Percentiles rank a stretch among this genome's conserved stretches.
phyloP scores from a whole-genome alignment of 257 asterid genomes.

The Solanum etuberosum region DNA sequence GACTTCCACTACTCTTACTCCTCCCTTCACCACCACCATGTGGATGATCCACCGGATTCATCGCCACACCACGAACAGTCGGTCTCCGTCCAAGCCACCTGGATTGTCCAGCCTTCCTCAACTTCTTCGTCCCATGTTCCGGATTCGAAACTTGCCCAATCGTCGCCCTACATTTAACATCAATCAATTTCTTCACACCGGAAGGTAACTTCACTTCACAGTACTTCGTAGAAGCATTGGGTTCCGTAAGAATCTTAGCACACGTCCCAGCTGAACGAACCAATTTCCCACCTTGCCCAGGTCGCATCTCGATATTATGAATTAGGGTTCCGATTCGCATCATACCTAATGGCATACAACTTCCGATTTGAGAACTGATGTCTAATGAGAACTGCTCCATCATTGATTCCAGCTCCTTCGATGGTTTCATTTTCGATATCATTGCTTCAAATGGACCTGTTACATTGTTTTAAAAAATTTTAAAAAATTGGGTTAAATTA shows the following conservation, averaged over 20 bases:
- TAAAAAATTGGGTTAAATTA: background rate
- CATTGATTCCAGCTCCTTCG: conserved; percentile 7
- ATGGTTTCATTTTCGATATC: background rate
- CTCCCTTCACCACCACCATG: conserved; percentile 94
- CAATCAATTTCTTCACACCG: conserved; percentile 51
- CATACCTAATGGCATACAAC: conserved; percentile 47
- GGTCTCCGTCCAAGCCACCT: conserved; percentile 83
- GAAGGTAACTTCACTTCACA: conserved; percentile 73
- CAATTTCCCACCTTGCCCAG: conserved; percentile 73
- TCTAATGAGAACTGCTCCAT: conserved; percentile 39
- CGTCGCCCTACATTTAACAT: conserved; percentile 58
- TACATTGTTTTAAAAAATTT: background rate
- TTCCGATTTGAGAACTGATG: conserved; percentile 46
- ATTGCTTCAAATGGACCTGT: background rate
- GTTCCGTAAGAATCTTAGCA: conserved; percentile 71
- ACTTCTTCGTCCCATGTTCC: conserved; percentile 50
- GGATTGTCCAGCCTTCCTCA: conserved; percentile 72
- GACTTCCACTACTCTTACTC: conserved; percentile 84
- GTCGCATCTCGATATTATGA: conserved; percentile 88
- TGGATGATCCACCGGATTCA: conserved; percentile 82
- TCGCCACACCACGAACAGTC: conserved; percentile 79
- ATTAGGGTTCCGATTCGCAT: conserved; percentile 65
- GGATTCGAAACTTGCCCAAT: conserved; percentile 53
- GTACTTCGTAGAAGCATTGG: conserved; percentile 47
- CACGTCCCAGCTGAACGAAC: conserved; percentile 67